Conservation (phyloP, 805 yeast genomes). For the Suhomyces faveliae region DNA sequence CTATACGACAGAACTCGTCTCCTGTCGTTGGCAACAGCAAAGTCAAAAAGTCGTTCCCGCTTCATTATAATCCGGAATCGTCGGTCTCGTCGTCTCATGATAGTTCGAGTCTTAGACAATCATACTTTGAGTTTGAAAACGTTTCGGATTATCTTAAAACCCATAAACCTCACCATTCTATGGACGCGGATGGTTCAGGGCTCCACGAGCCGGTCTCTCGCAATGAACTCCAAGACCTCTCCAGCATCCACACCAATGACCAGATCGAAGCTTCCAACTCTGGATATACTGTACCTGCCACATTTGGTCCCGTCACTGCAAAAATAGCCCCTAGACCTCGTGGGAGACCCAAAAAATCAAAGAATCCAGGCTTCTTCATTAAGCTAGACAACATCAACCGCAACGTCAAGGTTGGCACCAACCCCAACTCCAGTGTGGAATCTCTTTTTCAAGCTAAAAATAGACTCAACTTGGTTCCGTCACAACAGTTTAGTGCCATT, state of each 20-base stretch:
- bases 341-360: constrained; percentile 6
- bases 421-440: constrained; percentile 5
- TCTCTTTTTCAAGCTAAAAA: constrained; percentile 10
- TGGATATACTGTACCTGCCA: neutral
- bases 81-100: constrained; percentile 1
- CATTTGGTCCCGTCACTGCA: neutral
- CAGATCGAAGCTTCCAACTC: neutral
- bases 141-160: neutral
- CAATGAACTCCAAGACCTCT: neutral
- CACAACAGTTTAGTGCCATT: constrained; percentile 16
- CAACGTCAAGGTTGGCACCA: constrained; percentile 1
- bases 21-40: constrained; percentile 8
- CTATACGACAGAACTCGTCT: constrained; percentile 16
- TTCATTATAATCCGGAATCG: neutral
- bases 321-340: constrained; percentile 3
- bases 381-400: constrained; percentile 13
- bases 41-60: constrained; percentile 1
- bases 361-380: constrained; percentile 12
- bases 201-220: neutral
- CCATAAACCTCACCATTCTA: constrained; percentile 1
- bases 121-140: constrained; percentile 2
- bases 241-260: neutral
- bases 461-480: constrained; percentile 9
- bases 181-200: neutral
- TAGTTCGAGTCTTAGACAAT: constrained; percentile 1